A percentile compares a stretch with the other conserved stretches of the same genome.
These are phyloP conservation scores for Podosphaera fusca DNA, from an alignment of 2,329 filamentous ascomycete genomes.

Conservation along the genomic window DNA sequence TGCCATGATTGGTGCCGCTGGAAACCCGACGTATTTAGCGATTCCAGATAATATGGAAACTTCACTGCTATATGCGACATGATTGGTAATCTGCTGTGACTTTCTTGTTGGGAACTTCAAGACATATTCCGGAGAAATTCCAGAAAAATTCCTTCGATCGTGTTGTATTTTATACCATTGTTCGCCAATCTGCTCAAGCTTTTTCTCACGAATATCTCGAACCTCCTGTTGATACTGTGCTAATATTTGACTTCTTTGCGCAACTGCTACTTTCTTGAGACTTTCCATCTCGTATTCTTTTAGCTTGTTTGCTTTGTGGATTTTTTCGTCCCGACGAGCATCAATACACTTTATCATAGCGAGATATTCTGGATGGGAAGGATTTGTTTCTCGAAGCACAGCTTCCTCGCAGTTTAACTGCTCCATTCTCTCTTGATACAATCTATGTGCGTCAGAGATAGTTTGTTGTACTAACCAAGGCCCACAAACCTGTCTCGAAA, in stretches of 20 bases:
- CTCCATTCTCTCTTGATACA: conserved; percentile 73
- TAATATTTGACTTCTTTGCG: conserved; percentile 65
- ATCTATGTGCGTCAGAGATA: conserved; percentile 24
- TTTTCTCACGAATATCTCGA: conserved; percentile 58
- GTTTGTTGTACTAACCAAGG: background rate
- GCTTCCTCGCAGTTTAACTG: conserved; percentile 51
- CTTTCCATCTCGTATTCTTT: conserved; percentile 51
- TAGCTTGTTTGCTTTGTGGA: conserved; percentile 50
- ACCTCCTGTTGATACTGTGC: conserved; percentile 77
- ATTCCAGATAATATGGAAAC: conserved; percentile 77
- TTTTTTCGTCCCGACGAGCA: conserved; percentile 57
- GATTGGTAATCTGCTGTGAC: conserved; percentile 58
- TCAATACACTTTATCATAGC: conserved; percentile 77
- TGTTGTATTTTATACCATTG: conserved; percentile 87
- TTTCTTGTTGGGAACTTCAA: conserved; percentile 58
- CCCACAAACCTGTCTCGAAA: conserved; percentile 51
- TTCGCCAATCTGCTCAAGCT: conserved; percentile 60
- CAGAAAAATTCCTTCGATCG: conserved; percentile 57
- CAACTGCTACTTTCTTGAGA: conserved; percentile 51
- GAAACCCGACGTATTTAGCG: conserved; percentile 89
- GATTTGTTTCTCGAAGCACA: conserved; percentile 32
- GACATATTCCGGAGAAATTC: conserved; percentile 59
- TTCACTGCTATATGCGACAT: conserved; percentile 82
- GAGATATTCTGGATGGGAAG: conserved; percentile 78
- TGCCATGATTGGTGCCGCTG: conserved; percentile 68